These are phyloP conservation scores for Mycena haematopus DNA, from an alignment of 768 basidiomycete species.

Conservation along the genomic window DNA sequence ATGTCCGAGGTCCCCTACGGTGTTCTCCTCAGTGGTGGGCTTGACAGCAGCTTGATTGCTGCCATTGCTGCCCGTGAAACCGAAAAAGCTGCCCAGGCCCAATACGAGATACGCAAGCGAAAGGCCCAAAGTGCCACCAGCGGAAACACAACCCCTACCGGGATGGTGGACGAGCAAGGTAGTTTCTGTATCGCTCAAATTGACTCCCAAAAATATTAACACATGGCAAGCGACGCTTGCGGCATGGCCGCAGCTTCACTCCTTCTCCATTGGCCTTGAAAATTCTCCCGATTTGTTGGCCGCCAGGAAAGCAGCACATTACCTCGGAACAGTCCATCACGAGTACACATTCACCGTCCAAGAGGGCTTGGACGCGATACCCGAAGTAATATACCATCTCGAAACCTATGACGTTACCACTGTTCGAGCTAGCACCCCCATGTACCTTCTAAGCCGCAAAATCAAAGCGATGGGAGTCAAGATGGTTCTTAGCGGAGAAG, in stretches of 20 bases:
- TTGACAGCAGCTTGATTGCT: conserved; percentile 96
- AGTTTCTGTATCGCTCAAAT: conserved; percentile 25
- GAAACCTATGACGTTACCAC: conserved; percentile 99
- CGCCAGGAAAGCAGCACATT: conserved; percentile 91
- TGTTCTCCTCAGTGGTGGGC: conserved; percentile 91
- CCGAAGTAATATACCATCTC: conserved; percentile 96
- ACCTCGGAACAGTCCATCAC: conserved; percentile 93
- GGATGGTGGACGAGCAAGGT: conserved; percentile 62
- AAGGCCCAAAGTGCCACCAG: conserved; percentile 59
- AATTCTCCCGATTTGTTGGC: conserved; percentile 95
- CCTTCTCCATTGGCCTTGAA: conserved; percentile 95
- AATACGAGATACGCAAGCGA: conserved; percentile 71
- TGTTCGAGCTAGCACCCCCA: conserved; percentile 95
- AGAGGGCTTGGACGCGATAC: conserved; percentile 96
- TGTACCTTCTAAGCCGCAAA: conserved; percentile 98
- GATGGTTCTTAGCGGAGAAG: conserved; percentile 98
- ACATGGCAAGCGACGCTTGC: conserved; percentile 65
- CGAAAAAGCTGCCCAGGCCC: conserved; percentile 84
- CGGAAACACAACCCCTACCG: conserved; percentile 63
- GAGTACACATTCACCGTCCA: conserved; percentile 98
- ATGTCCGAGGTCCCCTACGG: conserved; percentile 99
- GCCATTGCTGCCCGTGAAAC: conserved; percentile 95
- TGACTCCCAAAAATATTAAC: conserved; percentile 17
- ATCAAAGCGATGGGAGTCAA: conserved; percentile 99
- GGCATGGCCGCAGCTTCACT: conserved; percentile 95